Base-by-base conservation (phyloP, 148 eudicot genomes). In the Spergularia bocconei region DNA sequence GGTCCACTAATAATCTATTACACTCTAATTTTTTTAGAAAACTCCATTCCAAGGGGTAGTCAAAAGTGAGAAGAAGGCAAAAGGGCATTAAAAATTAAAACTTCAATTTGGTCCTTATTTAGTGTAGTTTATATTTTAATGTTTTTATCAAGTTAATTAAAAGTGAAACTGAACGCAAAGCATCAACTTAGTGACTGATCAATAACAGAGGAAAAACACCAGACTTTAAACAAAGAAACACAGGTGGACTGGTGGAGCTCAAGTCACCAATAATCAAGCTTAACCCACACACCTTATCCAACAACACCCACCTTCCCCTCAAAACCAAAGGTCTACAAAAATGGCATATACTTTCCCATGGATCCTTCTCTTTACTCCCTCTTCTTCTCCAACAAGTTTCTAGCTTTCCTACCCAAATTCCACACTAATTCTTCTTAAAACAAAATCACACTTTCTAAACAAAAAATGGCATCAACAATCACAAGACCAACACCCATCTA, bases 401-500 rank as follows among this genome's bases (percentile, higher is more conserved):
- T 56, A n/a, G 16, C 1, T 71, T 57, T 51, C 66, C 23, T 23
- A 52, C 70, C 63, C 60, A 16, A 57, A 33, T 14, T n/a, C 4
- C 47, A 65, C n/a, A 6, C 14, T 15, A 20, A 8, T 33, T 65
- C 17, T 11, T 50, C 25, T 71, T 41, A 4, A 12, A 10, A 39
- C 21, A 54, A 63, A 55, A 19, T 44, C 20, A 15, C 55, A 67
- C 63, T 12, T 44, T n/a, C 41, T 38, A 17, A 16, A 12, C 23
- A 29, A 20, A 55, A 66, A 66, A 87, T 85, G 90, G 86, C 88
- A 66, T 81, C 90, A 66, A 77, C 93, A 78, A 82, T 85, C 80
- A 78, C 87, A 73, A 80, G 74, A 61, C 84, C 83, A 59, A 78
- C 83, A 71, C 76, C 84, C 39, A 78, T 82, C 48, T 72, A 78